A percentile compares a stretch with the other conserved stretches of the same genome.
phyloP scores from a whole-genome alignment of 78 protist species.

The Dictyostelium capitatum region DNA sequence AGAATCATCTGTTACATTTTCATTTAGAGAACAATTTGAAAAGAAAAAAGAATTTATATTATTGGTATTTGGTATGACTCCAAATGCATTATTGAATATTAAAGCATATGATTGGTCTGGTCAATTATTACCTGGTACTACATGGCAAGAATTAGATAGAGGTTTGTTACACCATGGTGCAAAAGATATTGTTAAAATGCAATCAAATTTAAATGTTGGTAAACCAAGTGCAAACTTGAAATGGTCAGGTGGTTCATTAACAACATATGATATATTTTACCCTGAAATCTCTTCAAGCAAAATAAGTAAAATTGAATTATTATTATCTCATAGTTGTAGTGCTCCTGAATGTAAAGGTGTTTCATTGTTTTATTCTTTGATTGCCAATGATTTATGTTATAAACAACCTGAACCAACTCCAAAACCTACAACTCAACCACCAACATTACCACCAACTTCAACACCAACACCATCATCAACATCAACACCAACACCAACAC shows the following conservation, averaged over 20 bases:
- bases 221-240: background rate
- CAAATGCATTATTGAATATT: background rate
- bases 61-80: conserved; percentile 3
- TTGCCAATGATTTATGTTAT: conserved; percentile 6
- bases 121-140: conserved; percentile 11
- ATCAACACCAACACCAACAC: background rate
- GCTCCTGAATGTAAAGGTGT: conserved; percentile 32
- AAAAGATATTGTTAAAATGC: conserved; percentile 1
- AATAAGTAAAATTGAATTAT: background rate
- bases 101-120: conserved; percentile 24
- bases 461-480: background rate
- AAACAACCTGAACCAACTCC: conserved; percentile 1
- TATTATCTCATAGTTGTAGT: background rate
- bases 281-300: background rate
- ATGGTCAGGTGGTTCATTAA: conserved; percentile 13
- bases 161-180: conserved; percentile 1
- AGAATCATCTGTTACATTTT: background rate
- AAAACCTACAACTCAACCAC: background rate
- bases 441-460: background rate
- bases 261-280: conserved; percentile 8
- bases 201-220: conserved; percentile 27
- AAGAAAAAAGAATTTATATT: conserved; percentile 14
- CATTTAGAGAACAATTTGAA: conserved; percentile 1
- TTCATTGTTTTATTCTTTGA: background rate
- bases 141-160: conserved; percentile 13